Evolutionary conservation across 2,329 filamentous ascomycete genomes (phyloP).

Genomic region (Amphichorda felina): DNA sequence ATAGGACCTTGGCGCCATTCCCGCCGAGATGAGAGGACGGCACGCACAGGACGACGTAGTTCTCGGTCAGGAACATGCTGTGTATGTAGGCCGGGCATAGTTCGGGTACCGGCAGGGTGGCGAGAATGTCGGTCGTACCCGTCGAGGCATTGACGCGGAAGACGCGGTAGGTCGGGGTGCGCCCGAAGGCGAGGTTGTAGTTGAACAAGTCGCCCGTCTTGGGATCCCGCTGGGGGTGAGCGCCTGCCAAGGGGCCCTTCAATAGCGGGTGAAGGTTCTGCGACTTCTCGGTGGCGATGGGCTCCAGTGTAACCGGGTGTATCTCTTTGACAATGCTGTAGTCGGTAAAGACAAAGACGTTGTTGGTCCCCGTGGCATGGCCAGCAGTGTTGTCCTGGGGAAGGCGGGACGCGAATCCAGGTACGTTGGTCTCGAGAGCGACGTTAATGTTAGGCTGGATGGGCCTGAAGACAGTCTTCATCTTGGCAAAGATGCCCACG

Average conservation of each 20-base stretch:
- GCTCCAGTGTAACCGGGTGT: constrained; percentile 61
- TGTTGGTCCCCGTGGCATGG: constrained; percentile 26
- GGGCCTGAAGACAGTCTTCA: constrained; percentile 47
- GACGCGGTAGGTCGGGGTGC: constrained; percentile 49
- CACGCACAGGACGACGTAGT: constrained; percentile 62
- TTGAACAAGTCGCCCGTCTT: constrained; percentile 68
- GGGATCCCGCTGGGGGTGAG: constrained; percentile 63
- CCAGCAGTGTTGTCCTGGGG: constrained; percentile 10
- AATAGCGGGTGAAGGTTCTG: constrained; percentile 53
- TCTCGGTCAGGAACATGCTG: constrained; percentile 62
- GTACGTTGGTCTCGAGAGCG: constrained; percentile 52
- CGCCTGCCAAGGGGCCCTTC: constrained; percentile 52
- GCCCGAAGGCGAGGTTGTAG: constrained; percentile 61
- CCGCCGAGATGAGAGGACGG: constrained; percentile 51
- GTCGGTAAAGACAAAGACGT: constrained; percentile 47
- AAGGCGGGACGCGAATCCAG: constrained; percentile 30
- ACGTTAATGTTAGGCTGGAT: constrained; percentile 45
- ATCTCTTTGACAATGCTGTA: constrained; percentile 44
- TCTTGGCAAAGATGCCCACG: constrained; percentile 58
- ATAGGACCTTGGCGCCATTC: constrained; percentile 48
- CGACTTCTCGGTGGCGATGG: constrained; percentile 52
- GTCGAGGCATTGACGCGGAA: constrained; percentile 53
- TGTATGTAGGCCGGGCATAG: constrained; percentile 63
- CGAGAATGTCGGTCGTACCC: constrained; percentile 58
- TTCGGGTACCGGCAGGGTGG: constrained; percentile 42